These are phyloP conservation scores for Melampsora larici-populina DNA, from an alignment of 1,284 basidiomycete genomes.

Conservation along the genomic window DNA sequence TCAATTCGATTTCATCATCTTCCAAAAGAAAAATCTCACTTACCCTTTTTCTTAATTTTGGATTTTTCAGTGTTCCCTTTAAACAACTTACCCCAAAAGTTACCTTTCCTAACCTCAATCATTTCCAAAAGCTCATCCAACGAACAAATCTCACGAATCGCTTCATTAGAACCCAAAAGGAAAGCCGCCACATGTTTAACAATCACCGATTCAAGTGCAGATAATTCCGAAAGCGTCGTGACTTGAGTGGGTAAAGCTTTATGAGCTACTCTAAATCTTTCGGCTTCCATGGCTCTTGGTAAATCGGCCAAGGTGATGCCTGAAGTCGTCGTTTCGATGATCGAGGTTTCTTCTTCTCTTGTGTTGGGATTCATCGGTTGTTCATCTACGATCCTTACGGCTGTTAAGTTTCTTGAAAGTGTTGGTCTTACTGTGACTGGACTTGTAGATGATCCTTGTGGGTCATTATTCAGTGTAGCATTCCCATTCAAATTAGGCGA, in stretches of 20 bases:
- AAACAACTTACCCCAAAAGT: conserved; percentile 96
- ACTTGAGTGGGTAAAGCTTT: conserved; percentile 71
- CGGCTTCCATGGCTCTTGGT: conserved; percentile 83
- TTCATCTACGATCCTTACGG: conserved; percentile 50
- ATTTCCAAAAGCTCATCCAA: conserved; percentile 90
- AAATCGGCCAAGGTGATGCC: conserved; percentile 87
- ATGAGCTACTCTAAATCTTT: conserved; percentile 80
- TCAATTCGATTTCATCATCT: neutral
- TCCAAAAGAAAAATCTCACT: conserved; percentile 4
- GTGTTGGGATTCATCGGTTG: conserved; percentile 21
- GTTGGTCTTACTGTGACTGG: conserved; percentile 43
- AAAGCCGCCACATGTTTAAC: conserved; percentile 88
- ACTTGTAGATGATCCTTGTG: neutral
- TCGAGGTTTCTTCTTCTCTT: conserved; percentile 17
- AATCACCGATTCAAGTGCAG: conserved; percentile 77
- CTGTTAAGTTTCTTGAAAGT: conserved; percentile 48
- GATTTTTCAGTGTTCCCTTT: conserved; percentile 78
- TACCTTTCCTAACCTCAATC: conserved; percentile 86
- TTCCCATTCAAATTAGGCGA: conserved; percentile 10
- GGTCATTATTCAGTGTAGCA: neutral
- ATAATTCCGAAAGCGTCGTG: conserved; percentile 74
- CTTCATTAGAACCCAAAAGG: conserved; percentile 64
- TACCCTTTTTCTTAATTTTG: conserved; percentile 52
- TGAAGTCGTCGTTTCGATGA: conserved; percentile 14
- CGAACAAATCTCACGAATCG: conserved; percentile 76